Evolutionary conservation across 2,329 filamentous ascomycete genomes (phyloP).

Genomic region (Penicillium sp.): DNA sequence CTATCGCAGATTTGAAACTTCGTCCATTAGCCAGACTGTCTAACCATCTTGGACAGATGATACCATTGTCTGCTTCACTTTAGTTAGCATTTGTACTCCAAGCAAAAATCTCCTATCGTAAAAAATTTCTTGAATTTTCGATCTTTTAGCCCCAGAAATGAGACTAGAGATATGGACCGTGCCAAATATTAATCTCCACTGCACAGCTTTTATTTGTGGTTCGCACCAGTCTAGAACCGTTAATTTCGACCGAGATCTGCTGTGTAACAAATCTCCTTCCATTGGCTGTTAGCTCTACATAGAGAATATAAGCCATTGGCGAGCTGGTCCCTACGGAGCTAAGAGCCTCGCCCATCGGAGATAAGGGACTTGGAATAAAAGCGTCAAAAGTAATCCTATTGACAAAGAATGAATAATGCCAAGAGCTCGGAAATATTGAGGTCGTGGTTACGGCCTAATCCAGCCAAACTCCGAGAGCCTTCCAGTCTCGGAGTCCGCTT

Average conservation of each 20-base stretch:
- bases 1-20: no score
- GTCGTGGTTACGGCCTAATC: not conserved
- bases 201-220: not conserved
- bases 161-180: not conserved
- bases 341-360: not conserved
- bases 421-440: not conserved
- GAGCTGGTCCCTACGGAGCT: not conserved
- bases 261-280: not conserved
- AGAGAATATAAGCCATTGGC: no score
- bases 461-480: not conserved
- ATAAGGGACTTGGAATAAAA: not conserved
- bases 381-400: not conserved
- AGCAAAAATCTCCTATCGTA: not conserved
- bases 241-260: not conserved
- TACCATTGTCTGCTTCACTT: not conserved
- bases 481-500: not conserved
- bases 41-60: not conserved
- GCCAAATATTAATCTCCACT: not conserved
- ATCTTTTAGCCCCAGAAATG: not conserved
- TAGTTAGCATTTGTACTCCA: no score
- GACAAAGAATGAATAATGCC: not conserved
- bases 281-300: not conserved
- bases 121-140: not conserved
- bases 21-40: no score
- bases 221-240: not conserved